A percentile compares a stretch with the other conserved stretches of the same genome.
Evolutionary conservation across 2,329 filamentous ascomycete genomes (phyloP).

Genomic region (Ceratocystis destructans): DNA sequence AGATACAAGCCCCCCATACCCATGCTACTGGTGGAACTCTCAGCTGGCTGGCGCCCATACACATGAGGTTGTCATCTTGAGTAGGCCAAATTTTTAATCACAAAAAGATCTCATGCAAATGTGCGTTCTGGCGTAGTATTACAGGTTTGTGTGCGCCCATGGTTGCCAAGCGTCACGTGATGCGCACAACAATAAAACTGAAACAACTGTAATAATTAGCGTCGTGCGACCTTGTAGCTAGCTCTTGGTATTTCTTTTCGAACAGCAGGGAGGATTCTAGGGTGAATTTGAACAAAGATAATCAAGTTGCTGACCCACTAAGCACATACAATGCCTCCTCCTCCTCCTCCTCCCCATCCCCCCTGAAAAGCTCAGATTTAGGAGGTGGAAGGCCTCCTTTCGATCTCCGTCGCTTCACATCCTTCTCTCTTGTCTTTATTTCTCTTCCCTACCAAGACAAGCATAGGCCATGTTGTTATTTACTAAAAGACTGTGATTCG

Average conservation of each 20-base stretch:
- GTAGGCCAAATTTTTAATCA: not conserved
- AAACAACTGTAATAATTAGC: not conserved
- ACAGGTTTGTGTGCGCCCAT: not conserved
- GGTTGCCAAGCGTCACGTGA: not conserved
- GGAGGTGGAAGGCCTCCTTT: constrained; percentile 7
- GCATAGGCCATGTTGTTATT: not conserved
- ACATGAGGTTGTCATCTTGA: not conserved
- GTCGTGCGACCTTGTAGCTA: not conserved
- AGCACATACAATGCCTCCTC: too few species aligned
- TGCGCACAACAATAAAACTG: not conserved
- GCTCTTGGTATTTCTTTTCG: not conserved
- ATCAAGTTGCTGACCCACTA: not conserved
- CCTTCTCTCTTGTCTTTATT: not conserved
- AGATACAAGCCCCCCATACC: not conserved
- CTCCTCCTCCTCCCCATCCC: not conserved
- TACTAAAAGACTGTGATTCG: too few species aligned
- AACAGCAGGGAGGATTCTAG: not conserved
- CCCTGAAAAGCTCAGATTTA: not conserved
- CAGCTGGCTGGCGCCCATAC: not conserved
- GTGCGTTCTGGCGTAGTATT: not conserved
- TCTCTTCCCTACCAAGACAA: not conserved
- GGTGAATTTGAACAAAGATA: not conserved
- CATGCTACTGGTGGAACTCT: too few species aligned
- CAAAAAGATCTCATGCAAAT: not conserved
- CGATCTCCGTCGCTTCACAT: not conserved